phyloP scores from a whole-genome alignment of 257 asterid genomes.

The Solanum piurae region DNA sequence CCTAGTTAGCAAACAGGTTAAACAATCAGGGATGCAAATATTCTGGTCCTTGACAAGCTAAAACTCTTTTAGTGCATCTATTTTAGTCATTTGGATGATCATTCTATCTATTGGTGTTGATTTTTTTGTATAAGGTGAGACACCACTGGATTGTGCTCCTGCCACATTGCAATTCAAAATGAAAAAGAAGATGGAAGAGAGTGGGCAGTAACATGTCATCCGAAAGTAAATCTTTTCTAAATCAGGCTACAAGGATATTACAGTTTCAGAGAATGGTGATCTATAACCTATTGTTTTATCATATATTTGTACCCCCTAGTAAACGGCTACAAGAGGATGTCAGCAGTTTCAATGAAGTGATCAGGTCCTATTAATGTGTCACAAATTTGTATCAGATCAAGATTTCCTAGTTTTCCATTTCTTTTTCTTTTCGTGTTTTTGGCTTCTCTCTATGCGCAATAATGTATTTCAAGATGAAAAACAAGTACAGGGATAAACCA shows the following conservation, averaged over 20 bases:
- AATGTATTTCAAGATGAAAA: background rate
- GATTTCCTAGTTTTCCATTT: background rate
- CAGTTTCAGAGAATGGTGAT: background rate
- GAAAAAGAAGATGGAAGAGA: constrained; percentile 69
- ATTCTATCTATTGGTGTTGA: background rate
- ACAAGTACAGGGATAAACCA: background rate
- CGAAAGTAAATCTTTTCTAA: background rate
- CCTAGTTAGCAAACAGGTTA: background rate
- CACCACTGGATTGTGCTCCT: constrained; percentile 95
- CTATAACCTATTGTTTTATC: background rate
- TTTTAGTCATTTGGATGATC: background rate
- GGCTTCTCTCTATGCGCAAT: background rate
- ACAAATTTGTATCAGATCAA: background rate
- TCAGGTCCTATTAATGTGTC: background rate
- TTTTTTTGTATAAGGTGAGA: constrained; percentile 57
- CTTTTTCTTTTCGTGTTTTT: background rate
- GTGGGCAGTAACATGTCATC: background rate
- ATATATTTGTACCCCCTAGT: background rate
- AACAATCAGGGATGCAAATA: background rate
- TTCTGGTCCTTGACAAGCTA: background rate
- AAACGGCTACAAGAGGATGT: background rate
- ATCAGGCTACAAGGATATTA: background rate
- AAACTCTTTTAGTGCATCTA: background rate
- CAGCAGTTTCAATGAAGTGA: background rate
- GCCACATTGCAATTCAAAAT: constrained; percentile 89